phyloP scores from a whole-genome alignment of 2,329 filamentous ascomycete species.

The Colletotrichum agaves region DNA sequence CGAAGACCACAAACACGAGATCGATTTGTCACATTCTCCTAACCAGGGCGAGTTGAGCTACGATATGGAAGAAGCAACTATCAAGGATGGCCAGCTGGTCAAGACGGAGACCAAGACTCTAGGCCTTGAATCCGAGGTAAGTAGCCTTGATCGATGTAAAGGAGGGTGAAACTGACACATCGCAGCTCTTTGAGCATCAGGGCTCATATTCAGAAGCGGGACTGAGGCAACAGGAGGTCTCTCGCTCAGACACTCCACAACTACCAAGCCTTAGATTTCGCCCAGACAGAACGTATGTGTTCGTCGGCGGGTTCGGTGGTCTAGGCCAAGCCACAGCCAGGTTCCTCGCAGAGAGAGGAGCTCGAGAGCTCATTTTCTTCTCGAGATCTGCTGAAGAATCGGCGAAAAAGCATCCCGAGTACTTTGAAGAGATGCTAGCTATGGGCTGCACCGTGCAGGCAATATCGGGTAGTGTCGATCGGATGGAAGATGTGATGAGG shows the following conservation, averaged over 20 bases:
- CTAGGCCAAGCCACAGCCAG: constrained; percentile 44
- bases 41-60: too few relatives aligned
- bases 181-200: too few relatives aligned
- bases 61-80: too few relatives aligned
- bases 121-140: constrained; percentile 20
- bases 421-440: constrained; percentile 39
- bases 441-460: constrained; percentile 43
- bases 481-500: constrained; percentile 42
- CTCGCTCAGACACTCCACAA: background rate
- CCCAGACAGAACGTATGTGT: constrained; percentile 41
- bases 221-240: too few relatives aligned
- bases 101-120: background rate
- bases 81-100: background rate
- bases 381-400: constrained; percentile 41
- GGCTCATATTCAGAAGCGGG: too few relatives aligned
- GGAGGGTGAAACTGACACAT: constrained; percentile 20
- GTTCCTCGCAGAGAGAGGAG: constrained; percentile 46
- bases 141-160: constrained; percentile 38
- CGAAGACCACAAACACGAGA: background rate
- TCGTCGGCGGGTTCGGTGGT: constrained; percentile 48
- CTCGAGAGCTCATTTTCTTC: constrained; percentile 43
- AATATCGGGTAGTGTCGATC: constrained; percentile 48
- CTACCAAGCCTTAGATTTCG: background rate
- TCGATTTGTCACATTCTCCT: background rate
- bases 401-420: background rate